Percentiles rank a stretch among this genome's conserved stretches.
phyloP scores from a whole-genome alignment of 179 eudicot genomes.

The Heliamphora pulchella region DNA sequence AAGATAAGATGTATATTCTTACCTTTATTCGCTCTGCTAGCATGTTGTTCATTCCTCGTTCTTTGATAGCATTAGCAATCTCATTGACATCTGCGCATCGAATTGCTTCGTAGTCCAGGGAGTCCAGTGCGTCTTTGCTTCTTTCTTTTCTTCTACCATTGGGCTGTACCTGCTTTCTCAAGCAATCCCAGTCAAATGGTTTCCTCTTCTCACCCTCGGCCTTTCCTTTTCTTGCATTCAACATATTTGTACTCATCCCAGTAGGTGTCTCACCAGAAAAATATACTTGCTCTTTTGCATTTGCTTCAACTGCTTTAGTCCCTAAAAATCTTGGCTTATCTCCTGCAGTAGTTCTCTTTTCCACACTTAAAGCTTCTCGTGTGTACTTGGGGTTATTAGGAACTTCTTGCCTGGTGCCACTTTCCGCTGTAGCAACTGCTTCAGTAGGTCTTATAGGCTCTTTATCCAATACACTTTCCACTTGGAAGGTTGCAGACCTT shows the following conservation, averaged over 20 bases:
- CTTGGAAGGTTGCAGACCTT: conserved; percentile 6
- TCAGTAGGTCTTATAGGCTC: conserved; percentile 4
- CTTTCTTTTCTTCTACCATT: conserved; percentile 40
- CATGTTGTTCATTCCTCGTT: conserved; percentile 61
- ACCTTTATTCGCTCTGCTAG: conserved; percentile 76
- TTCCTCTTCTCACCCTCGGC: conserved; percentile 26
- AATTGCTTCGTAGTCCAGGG: conserved; percentile 68
- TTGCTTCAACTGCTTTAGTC: conserved; percentile 18
- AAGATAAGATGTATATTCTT: neutral
- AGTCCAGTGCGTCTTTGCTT: conserved; percentile 47
- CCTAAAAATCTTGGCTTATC: conserved; percentile 6
- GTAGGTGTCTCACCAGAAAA: conserved; percentile 21
- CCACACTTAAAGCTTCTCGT: neutral
- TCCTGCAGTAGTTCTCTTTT: conserved; percentile 11
- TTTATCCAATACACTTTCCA: conserved; percentile 12
- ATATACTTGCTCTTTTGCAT: conserved; percentile 16
- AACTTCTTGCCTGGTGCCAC: conserved; percentile 8
- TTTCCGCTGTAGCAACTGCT: neutral
- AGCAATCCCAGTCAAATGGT: conserved; percentile 34
- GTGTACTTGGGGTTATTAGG: conserved; percentile 9
- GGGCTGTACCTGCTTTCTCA: conserved; percentile 41
- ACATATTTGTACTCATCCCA: conserved; percentile 15
- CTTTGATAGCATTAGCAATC: conserved; percentile 44
- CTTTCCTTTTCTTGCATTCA: conserved; percentile 32
- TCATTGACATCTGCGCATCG: conserved; percentile 37